A percentile compares a stretch with the other conserved stretches of the same genome.
These are phyloP conservation scores for Ophiognomonia clavigignenti-juglandacearum DNA, from an alignment of 2,329 filamentous ascomycete genomes.

Conservation along the genomic window DNA sequence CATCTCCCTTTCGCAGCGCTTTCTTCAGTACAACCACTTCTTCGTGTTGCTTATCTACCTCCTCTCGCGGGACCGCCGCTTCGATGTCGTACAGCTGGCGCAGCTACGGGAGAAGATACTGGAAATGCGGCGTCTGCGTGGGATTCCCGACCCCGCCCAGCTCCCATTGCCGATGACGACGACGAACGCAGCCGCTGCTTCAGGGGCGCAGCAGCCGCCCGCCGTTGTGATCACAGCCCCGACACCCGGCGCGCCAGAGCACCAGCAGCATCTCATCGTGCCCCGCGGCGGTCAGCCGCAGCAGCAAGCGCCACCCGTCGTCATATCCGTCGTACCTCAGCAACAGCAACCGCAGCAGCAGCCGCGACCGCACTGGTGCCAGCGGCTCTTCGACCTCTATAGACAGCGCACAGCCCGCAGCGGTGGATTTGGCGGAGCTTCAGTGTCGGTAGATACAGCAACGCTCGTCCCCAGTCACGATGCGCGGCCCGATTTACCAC, in stretches of 20 bases:
- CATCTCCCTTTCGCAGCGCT: conserved; percentile 46
- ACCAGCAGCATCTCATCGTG: too few species aligned
- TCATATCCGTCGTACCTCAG: too few species aligned
- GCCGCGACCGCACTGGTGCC: conserved; percentile 44
- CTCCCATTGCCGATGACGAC: too few species aligned
- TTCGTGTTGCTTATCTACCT: conserved; percentile 44
- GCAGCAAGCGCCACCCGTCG: too few species aligned
- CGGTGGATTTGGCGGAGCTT: too few species aligned
- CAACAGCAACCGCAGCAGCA: too few species aligned
- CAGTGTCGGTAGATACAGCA: too few species aligned
- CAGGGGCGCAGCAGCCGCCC: conserved; percentile 4
- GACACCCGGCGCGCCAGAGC: too few species aligned
- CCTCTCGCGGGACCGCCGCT: conserved; percentile 45
- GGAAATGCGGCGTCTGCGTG: conserved; percentile 46
- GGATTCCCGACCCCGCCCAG: conserved; percentile 29
- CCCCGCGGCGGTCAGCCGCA: too few species aligned
- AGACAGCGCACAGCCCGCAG: too few species aligned
- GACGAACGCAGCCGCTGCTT: too few species aligned
- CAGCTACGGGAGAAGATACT: conserved; percentile 42
- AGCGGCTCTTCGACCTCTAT: conserved; percentile 50
- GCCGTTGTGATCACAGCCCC: not conserved
- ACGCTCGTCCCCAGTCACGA: conserved; percentile 38
- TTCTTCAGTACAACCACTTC: conserved; percentile 52
- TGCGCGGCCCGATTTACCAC: conserved; percentile 39
- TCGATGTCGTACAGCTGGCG: conserved; percentile 53